Evolutionary conservation across 2,329 filamentous ascomycete genomes (phyloP), one percentile per base, ranked within the genome.

Genomic region (Penicillium sp.): DNA sequence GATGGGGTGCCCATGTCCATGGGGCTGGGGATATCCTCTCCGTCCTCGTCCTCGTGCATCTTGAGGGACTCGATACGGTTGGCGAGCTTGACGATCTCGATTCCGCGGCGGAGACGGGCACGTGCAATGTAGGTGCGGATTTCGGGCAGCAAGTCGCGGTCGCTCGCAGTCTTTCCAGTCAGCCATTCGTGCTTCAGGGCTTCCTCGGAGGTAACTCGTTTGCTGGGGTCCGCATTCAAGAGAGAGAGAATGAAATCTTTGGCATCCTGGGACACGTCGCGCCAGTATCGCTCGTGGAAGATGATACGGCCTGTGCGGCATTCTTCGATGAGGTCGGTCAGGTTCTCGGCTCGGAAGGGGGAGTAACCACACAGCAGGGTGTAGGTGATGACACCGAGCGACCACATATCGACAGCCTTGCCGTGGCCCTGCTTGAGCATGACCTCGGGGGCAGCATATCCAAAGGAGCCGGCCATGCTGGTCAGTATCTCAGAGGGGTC

Each of bases 331-430:
- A 99, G 82, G 68, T 97, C 94, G 62, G 88, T 84, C 46, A 99
- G 81, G 68, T 90, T 96, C 79, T 99, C 94, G 59, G 91, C 94
- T 64, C 94, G 88, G 84, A 99, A 99, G 19, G 94, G 94, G 42
- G 93, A 97, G 80, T 99, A 99, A 65, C 94, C 94, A 73, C 95
- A 99, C 49, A 99, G 88, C 28, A 99, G 82, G 16, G 94, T 99
- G 77, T 99, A 99, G 40, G 94, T 97, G 69, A 99, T 99, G 69
- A 99, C 94, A 60, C 94, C 94, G 77, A 99, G 84, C 3, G 94
- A 97, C 94, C 94, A 99, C 90, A 99, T 96, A 72, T 99, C 94
- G 33, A 97, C 94, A 5, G 94, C 91, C 77, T 97, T 99, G 72
- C 94, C 94, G 73, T 99, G 95, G 19, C 94, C 94, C 70, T 90